Base-by-base conservation (phyloP, 2,329 filamentous ascomycete genomes). In the Teratosphaeria gauchensis region DNA sequence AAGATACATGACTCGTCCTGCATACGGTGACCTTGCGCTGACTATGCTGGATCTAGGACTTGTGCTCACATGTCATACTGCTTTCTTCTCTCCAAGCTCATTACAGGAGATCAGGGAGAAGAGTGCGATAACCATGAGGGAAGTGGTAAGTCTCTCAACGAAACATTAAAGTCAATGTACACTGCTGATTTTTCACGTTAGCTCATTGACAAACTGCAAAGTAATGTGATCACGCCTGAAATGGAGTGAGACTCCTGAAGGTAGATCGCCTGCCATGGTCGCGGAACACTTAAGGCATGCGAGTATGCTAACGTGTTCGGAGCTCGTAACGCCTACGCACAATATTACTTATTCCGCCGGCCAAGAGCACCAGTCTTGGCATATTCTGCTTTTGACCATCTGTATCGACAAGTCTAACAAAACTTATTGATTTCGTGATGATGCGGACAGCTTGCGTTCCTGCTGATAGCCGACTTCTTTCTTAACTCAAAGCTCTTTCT, bases 11-110 rank as follows among this genome's bases (percentile, higher is more conserved):
- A 4, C 33, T 6, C 3, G 12, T 28, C 4, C 11, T 19, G 12
- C 11, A 11, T 42, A 42, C n/a, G 4, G 7, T 16, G n/a, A 33
- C 3, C 30, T 35, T 19, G 5, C 12, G 6, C 35, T 32, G 31
- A 21, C 33, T 11, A 9, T 8, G 42, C 38, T 46, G 57, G 11
- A 38, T 51, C n/a, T 21, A 24, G 56, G 33, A 51, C 55, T 71
- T 58, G 65, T 62, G 6, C 65, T 72, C 57, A 71, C 63, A 4
- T 64, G 63, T 24, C 63, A 64, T 24, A 63, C 63, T 3, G 63
- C 63, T 16, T 64, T 64, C 53, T 64, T 56, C 38, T 61, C 59
- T 14, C 63, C 63, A 24, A 62, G 60, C 52, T 62, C 59, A 31
- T 8, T 61, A 46, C 56, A 60, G 21, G 63, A 64, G 32, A 64